phyloP scores from a whole-genome alignment of 2,329 filamentous ascomycete genomes.

The Stagonosporopsis tanaceti region DNA sequence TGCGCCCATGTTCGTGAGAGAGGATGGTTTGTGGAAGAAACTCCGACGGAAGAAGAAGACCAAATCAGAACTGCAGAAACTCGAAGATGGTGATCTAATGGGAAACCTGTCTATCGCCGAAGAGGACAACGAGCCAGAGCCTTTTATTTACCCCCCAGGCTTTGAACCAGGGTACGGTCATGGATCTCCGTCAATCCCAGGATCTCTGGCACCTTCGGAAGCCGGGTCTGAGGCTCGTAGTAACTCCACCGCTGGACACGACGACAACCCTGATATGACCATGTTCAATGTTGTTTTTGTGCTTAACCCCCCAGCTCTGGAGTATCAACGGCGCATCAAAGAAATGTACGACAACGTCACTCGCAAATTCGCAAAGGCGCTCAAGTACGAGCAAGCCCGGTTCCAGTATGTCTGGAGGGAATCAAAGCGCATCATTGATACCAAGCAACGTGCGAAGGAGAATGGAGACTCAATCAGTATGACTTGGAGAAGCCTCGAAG shows the following conservation, averaged over 20 bases:
- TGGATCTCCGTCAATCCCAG: slow-evolving; percentile 40
- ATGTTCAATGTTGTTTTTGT: slow-evolving; percentile 99
- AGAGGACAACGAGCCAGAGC: slow-evolving; percentile 31
- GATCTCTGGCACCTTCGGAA: slow-evolving; percentile 44
- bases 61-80: slow-evolving; percentile 29
- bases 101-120: slow-evolving; percentile 31
- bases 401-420: slow-evolving; percentile 92
- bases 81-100: slow-evolving; percentile 31
- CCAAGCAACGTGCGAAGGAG: slow-evolving; percentile 85
- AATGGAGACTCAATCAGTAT: slow-evolving; percentile 67
- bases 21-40: slow-evolving; percentile 53
- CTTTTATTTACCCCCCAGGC: slow-evolving; percentile 45
- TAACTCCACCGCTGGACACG: slow-evolving; percentile 50
- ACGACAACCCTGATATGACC: slow-evolving; percentile 75
- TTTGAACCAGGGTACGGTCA: slow-evolving; percentile 54
- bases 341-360: slow-evolving; percentile 90
- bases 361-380: slow-evolving; percentile 89
- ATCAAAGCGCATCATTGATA: slow-evolving; percentile 78
- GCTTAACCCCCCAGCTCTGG: slow-evolving; percentile 78
- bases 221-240: slow-evolving; percentile 51
- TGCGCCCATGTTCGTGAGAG: slow-evolving; percentile 53
- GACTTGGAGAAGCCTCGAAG: slow-evolving; percentile 75
- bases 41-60: slow-evolving; percentile 43
- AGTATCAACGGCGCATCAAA: slow-evolving; percentile 74
- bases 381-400: slow-evolving; percentile 91